Evolutionary conservation across 805 yeast species (phyloP).

Genomic region (Yamadazyma sp.): DNA sequence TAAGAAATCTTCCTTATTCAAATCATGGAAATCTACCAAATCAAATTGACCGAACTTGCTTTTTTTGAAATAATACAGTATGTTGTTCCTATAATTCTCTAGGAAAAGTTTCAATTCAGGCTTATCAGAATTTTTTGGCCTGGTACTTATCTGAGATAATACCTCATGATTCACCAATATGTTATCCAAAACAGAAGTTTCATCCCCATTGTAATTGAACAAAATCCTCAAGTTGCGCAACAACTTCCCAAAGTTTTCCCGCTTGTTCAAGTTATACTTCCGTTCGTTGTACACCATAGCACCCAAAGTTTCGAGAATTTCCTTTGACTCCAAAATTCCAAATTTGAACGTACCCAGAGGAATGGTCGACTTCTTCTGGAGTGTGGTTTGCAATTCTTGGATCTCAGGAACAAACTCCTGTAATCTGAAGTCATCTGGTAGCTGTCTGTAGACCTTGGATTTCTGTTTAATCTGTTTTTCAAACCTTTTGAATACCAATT

Average conservation of each 20-base stretch:
- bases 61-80: slow-evolving; percentile 5
- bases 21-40: slow-evolving; percentile 13
- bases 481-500: slow-evolving; percentile 45
- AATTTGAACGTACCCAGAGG: slow-evolving; percentile 17
- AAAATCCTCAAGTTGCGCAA: slow-evolving; percentile 29
- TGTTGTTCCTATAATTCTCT: slow-evolving; percentile 4
- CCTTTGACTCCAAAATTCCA: slow-evolving; percentile 7
- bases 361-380: not conserved
- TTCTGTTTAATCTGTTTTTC: slow-evolving; percentile 21
- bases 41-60: slow-evolving; percentile 8
- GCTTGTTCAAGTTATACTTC: slow-evolving; percentile 18
- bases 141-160: slow-evolving; percentile 26
- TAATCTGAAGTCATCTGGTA: slow-evolving; percentile 33
- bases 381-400: slow-evolving; percentile 19
- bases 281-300: slow-evolving; percentile 17
- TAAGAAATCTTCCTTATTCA: slow-evolving; percentile 9
- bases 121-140: slow-evolving; percentile 5
- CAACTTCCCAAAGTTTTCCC: slow-evolving; percentile 26
- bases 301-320: slow-evolving; percentile 11
- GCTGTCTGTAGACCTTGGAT: slow-evolving; percentile 22
- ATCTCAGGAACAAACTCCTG: slow-evolving; percentile 36
- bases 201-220: slow-evolving; percentile 33
- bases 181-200: slow-evolving; percentile 36
- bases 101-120: slow-evolving; percentile 7
- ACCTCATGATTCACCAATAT: slow-evolving; percentile 28